These are phyloP conservation scores for Boletus huronensis DNA, from an alignment of 768 basidiomycete genomes.

Conservation along the genomic window DNA sequence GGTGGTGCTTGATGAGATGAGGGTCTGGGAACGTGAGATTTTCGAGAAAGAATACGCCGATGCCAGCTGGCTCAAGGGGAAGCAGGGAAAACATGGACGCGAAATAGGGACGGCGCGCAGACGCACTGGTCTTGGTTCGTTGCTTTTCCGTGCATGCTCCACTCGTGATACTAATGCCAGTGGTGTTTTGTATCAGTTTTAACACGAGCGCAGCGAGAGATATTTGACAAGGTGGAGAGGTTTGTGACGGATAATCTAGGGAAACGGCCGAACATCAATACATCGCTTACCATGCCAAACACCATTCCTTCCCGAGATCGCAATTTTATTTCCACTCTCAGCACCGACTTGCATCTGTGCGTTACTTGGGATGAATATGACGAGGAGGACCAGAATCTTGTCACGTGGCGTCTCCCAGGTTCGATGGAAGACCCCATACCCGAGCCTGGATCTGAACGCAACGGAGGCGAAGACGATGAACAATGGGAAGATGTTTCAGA, in stretches of 20 bases:
- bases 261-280: slow-evolving; percentile 26
- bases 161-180: neutral
- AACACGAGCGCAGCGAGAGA: slow-evolving; percentile 66
- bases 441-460: slow-evolving; percentile 33
- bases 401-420: slow-evolving; percentile 62
- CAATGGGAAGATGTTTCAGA: slow-evolving; percentile 50
- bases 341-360: slow-evolving; percentile 70
- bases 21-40: slow-evolving; percentile 80
- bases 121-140: slow-evolving; percentile 62
- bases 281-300: slow-evolving; percentile 67
- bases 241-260: slow-evolving; percentile 59
- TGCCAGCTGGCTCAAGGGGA: slow-evolving; percentile 90
- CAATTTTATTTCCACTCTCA: slow-evolving; percentile 72
- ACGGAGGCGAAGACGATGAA: slow-evolving; percentile 47
- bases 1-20: slow-evolving; percentile 84
- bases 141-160: neutral
- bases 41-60: slow-evolving; percentile 93
- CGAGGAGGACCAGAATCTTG: slow-evolving; percentile 73
- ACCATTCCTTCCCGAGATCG: slow-evolving; percentile 77
- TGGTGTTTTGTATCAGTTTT: slow-evolving; percentile 45
- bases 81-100: slow-evolving; percentile 71
- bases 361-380: slow-evolving; percentile 95
- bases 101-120: slow-evolving; percentile 61
- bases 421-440: slow-evolving; percentile 34
- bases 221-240: slow-evolving; percentile 74